Evolutionary conservation across 768 basidiomycete genomes (phyloP), one percentile per base, ranked within the genome.

Genomic region (Inosperma sp.): DNA sequence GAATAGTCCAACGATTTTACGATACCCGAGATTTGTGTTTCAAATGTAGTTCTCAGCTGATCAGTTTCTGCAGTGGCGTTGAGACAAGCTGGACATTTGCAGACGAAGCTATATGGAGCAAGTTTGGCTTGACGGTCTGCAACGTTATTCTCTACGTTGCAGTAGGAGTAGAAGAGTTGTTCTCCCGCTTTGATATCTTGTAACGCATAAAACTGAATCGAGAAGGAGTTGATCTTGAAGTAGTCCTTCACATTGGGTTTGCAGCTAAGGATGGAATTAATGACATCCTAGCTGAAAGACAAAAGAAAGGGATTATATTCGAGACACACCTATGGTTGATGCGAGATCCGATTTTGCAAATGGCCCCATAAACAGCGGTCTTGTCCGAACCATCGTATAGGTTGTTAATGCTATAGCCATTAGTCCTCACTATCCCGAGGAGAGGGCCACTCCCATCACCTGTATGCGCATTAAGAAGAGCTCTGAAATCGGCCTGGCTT

Each of bases 381-480:
- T 16, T 36, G 9, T 36, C 35, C 5, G 35, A 36, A 12, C n/a
- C 35, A 36, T 36, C 35, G 35, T 36, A 36, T 17, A 36, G 21
- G 4, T 16, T 16, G 35, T 6, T 36, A 16, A 17, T 17, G n/a
- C 12, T 21, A 36, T 66, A 59, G 0, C 62, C 67, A 45, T 74
- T 74, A 3, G 69, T 72, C 35, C 65, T 57, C 17, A 67, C 48
- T 1, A 66, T 64, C 0, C 72, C 71, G 1, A 62, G 5, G 26
- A 69, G 48, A 4, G 67, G 66, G 4, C 67, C 68, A 29, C 63
- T 67, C 16, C 65, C 68, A 47, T 72, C 68, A 14, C 64, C 54
- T 25, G 48, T 48, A 33, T 68, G 64, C 19, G 57, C 57, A 40
- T 72, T 70, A 4, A 59, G 56, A 25, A 75, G 52, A 16, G 59